phyloP scores from a whole-genome alignment of 2,329 filamentous ascomycete genomes.

The Bipolaris victoriae region DNA sequence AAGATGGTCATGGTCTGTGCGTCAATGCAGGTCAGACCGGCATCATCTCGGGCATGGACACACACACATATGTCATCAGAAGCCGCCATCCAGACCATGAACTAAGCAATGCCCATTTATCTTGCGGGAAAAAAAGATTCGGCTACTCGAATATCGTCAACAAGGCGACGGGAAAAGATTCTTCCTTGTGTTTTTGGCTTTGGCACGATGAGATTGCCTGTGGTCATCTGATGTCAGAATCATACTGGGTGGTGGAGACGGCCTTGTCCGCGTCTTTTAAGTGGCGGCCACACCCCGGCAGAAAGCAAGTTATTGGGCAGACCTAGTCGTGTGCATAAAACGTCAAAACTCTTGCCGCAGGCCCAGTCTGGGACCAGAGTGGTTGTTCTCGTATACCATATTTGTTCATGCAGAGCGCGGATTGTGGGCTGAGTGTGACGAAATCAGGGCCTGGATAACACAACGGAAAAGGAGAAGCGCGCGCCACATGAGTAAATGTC shows the following conservation, averaged over 20 bases:
- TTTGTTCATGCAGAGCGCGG: neutral
- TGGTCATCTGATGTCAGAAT: neutral
- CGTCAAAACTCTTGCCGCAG: neutral
- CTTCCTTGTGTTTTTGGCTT: neutral
- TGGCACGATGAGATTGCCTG: neutral
- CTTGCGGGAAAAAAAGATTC: neutral
- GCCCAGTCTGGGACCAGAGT: neutral
- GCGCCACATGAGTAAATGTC: neutral
- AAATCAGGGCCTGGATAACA: neutral
- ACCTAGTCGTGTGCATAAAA: neutral
- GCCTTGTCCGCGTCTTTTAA: neutral
- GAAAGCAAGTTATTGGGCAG: slow-evolving; percentile 1
- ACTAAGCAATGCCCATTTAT: slow-evolving; percentile 6
- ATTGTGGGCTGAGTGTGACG: slow-evolving; percentile 5
- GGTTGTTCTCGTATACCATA: neutral
- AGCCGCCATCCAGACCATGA: slow-evolving; percentile 7
- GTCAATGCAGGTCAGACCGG: slow-evolving; percentile 22
- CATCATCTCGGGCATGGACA: slow-evolving; percentile 9
- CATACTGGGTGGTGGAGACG: neutral
- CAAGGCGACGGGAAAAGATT: neutral
- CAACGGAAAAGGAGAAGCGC: slow-evolving; percentile 2
- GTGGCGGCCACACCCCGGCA: neutral
- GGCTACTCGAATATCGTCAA: neutral
- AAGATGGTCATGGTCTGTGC: slow-evolving; percentile 14
- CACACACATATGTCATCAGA: slow-evolving; percentile 17